Base-by-base conservation (phyloP, 108 stramenopile genomes). In the Asterionellopsis glacialis region DNA sequence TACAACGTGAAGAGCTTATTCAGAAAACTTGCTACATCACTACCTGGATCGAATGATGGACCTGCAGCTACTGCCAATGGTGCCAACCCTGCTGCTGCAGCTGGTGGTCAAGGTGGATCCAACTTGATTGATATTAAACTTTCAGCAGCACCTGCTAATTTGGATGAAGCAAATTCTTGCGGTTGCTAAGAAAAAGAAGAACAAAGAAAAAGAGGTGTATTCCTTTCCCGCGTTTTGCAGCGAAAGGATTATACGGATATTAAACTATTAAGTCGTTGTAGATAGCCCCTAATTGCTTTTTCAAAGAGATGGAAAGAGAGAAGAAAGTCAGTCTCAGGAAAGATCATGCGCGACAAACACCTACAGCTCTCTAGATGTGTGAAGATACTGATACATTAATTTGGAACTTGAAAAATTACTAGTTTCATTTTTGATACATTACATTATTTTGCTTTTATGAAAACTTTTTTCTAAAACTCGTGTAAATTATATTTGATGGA, bases 1-100 rank as follows among this genome's bases (percentile, higher is more conserved):
- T 96, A 93, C 83, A 98, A 98, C 70, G 93, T 97, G 57, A 97
- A 98, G 82, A 79, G 84, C 43, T 81, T 99, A 60, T 99, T 99
- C 79, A 90, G 96, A 47, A 95, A 95, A 65, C 72, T 99, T 26
- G 99, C 99, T 16, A 94, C 93, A 27, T 88, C 95, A 27, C 81
- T 99, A 61, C 97, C 97, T 13, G 97, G 96, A 33, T 89, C 88
- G 67, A 81, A 83, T 51, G 85, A 92, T 45, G 82, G 48, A 54
- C 50, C 51, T 13, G 70, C 74, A 18, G 33, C 5, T 33, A 73
- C 73, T 13, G 67, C 74, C 11, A 82, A 74, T 60, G 81, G 72
- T 6, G 60, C 50, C 7, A 71, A 41, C 7, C 77, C 39, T 21
- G 76, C 69, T 21, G 73, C 28, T 24, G 70, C 63, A 15, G 55